phyloP scores from a whole-genome alignment of 2,329 filamentous ascomycete species.

The Orbilia javanica region DNA sequence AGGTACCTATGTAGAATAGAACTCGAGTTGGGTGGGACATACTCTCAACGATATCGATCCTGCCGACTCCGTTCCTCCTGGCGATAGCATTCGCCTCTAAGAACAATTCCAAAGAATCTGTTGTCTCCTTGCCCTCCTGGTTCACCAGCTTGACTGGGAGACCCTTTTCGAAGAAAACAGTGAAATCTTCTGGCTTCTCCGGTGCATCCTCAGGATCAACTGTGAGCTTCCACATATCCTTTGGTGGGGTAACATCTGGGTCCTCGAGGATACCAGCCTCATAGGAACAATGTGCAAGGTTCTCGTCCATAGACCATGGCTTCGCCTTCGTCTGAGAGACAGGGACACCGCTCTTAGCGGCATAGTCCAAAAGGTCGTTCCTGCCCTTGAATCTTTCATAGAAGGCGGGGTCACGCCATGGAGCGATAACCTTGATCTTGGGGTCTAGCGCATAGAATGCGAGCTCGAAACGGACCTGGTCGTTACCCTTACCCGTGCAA shows the following conservation, averaged over 20 bases:
- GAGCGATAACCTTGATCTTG: slow-evolving; percentile 78
- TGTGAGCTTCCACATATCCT: slow-evolving; percentile 84
- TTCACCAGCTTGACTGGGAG: slow-evolving; percentile 77
- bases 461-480: slow-evolving; percentile 76
- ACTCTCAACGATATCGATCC: slow-evolving; percentile 83
- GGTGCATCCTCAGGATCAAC: slow-evolving; percentile 77
- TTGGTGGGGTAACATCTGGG: slow-evolving; percentile 74
- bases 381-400: slow-evolving; percentile 79
- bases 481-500: slow-evolving; percentile 76
- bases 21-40: slow-evolving; percentile 63
- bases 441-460: slow-evolving; percentile 75
- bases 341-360: slow-evolving; percentile 75
- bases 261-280: slow-evolving; percentile 82
- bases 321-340: slow-evolving; percentile 80
- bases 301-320: slow-evolving; percentile 77
- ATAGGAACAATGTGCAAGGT: slow-evolving; percentile 82
- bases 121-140: slow-evolving; percentile 73
- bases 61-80: slow-evolving; percentile 78
- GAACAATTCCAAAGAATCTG: slow-evolving; percentile 80
- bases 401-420: slow-evolving; percentile 78
- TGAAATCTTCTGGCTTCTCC: slow-evolving; percentile 78
- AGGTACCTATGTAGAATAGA: background rate
- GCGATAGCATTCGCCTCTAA: slow-evolving; percentile 78
- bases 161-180: slow-evolving; percentile 79
- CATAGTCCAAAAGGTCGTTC: slow-evolving; percentile 79